Evolutionary conservation across 106 monocot species (phyloP).

Genomic region (Dendrobium officinale): DNA sequence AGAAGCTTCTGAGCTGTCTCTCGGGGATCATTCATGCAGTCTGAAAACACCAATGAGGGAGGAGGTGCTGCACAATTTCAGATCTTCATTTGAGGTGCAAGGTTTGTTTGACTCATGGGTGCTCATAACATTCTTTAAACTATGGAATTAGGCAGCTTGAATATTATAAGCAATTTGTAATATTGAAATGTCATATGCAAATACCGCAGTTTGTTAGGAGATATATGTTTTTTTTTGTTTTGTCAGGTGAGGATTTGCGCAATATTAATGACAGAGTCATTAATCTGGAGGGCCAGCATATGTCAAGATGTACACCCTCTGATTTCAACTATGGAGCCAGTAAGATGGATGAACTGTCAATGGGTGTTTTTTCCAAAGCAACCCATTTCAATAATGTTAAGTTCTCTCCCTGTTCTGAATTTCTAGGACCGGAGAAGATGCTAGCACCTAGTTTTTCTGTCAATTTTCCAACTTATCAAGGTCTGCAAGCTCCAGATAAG

Average conservation of each 20-base stretch:
- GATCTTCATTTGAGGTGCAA: constrained; percentile 29
- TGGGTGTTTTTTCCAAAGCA: constrained; percentile 18
- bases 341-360: constrained; percentile 11
- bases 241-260: constrained; percentile 20
- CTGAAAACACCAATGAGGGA: constrained; percentile 18
- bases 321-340: constrained; percentile 3
- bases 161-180: not conserved
- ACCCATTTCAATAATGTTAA: constrained; percentile 24
- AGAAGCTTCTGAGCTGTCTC: constrained; percentile 12
- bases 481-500: constrained; percentile 55
- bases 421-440: constrained; percentile 86
- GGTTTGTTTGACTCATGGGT: constrained; percentile 26
- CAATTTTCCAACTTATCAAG: constrained; percentile 38
- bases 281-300: constrained; percentile 9
- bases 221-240: not conserved
- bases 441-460: constrained; percentile 33
- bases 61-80: constrained; percentile 10
- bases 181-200: not conserved
- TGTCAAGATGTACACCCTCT: constrained; percentile 13
- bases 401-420: constrained; percentile 49
- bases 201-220: not conserved
- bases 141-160: constrained; percentile 2
- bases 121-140: not conserved
- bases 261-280: constrained; percentile 8
- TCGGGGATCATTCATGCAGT: constrained; percentile 9